phyloP scores from a whole-genome alignment of 345 rosid genomes.

The Gossypium arboreum region DNA sequence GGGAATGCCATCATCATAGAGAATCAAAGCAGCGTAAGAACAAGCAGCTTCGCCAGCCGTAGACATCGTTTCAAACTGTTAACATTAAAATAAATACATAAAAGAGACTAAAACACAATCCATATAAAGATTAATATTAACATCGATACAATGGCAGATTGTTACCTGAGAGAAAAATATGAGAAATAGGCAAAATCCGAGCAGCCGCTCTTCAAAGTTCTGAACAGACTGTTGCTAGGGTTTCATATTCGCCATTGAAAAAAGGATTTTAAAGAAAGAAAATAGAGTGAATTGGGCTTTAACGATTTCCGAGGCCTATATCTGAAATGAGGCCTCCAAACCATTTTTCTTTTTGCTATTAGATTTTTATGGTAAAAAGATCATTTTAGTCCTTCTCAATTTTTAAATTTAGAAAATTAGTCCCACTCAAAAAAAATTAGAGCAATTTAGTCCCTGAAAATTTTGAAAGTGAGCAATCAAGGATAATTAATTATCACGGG shows the following conservation, averaged over 20 bases:
- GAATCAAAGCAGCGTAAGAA: slow-evolving; percentile 66
- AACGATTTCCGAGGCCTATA: background rate
- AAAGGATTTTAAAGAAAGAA: background rate
- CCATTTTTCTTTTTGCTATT: too few relatives aligned
- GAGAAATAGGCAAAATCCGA: background rate
- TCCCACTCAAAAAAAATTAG: too few relatives aligned
- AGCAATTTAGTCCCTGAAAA: too few relatives aligned
- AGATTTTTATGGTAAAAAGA: too few relatives aligned
- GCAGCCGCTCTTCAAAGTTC: background rate
- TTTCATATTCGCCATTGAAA: background rate
- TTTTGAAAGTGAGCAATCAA: too few relatives aligned
- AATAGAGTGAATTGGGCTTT: background rate
- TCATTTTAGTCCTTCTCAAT: too few relatives aligned
- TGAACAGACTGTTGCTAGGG: background rate
- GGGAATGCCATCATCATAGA: slow-evolving; percentile 63
- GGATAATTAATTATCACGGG: too few relatives aligned
- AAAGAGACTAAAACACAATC: background rate
- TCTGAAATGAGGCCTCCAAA: background rate
- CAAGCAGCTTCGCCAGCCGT: slow-evolving; percentile 60
- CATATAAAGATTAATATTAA: background rate
- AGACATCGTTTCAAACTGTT: slow-evolving; percentile 41
- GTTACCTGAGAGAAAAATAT: background rate
- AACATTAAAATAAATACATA: background rate
- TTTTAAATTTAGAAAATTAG: too few relatives aligned
- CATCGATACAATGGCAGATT: background rate